phyloP scores from a whole-genome alignment of 2,329 filamentous ascomycete species.

The Xylaria sp. region DNA sequence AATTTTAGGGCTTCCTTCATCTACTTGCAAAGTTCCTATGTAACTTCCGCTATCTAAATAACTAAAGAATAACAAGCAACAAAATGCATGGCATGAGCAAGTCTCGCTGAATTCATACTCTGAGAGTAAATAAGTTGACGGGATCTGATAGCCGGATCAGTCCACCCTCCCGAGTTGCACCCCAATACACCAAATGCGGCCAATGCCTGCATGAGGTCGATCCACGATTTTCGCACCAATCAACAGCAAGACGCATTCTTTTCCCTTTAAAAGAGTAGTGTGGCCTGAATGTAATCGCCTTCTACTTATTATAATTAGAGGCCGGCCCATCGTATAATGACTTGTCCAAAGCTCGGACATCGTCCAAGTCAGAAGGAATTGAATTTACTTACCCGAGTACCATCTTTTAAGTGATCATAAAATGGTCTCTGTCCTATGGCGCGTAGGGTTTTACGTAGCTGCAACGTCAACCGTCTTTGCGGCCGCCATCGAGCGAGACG shows the following conservation, averaged over 20 bases:
- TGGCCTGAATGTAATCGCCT: not conserved
- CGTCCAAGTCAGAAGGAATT: no score
- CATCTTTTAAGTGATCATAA: not conserved
- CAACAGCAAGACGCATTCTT: not conserved
- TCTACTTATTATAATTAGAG: not conserved
- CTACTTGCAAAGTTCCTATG: not conserved
- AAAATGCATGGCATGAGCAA: not conserved
- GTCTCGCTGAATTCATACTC: not conserved
- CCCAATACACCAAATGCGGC: not conserved
- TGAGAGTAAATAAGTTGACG: no score
- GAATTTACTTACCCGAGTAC: no score
- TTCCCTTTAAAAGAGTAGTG: not conserved
- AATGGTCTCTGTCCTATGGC: not conserved
- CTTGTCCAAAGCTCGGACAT: no score
- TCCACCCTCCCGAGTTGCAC: not conserved
- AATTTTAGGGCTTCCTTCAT: not conserved
- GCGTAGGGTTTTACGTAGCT: not conserved
- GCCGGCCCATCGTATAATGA: no score
- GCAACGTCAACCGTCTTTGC: slow-evolving; percentile 14
- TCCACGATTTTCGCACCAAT: not conserved
- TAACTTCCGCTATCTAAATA: not conserved
- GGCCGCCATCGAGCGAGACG: slow-evolving; percentile 13
- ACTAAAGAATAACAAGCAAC: not conserved
- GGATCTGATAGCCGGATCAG: not conserved
- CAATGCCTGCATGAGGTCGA: not conserved